Conservation (phyloP, 805 yeast genomes). For the Pichia ethanolica region DNA sequence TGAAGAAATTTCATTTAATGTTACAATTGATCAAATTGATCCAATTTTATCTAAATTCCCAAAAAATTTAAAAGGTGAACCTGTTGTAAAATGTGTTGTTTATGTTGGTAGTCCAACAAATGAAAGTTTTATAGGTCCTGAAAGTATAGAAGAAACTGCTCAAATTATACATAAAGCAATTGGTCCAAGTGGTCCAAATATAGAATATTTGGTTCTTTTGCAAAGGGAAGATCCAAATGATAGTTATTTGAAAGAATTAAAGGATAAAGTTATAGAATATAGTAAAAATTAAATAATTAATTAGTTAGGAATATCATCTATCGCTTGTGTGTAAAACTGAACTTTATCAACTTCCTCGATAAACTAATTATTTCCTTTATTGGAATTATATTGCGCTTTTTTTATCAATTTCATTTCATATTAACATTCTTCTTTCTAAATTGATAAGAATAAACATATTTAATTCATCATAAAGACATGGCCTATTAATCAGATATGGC, state of each 20-base stretch:
- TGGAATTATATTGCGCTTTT: too few species aligned
- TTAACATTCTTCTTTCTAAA: too few species aligned
- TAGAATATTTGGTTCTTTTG: slow-evolving; percentile 58
- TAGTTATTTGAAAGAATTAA: slow-evolving; percentile 31
- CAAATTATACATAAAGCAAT: slow-evolving; percentile 41
- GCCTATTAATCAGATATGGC: slow-evolving; percentile 9
- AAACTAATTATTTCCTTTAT: too few species aligned
- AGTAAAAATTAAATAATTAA: neutral
- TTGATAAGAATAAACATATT: too few species aligned
- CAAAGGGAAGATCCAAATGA: slow-evolving; percentile 42
- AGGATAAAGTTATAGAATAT: slow-evolving; percentile 10
- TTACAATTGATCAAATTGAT: slow-evolving; percentile 23
- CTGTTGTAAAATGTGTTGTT: slow-evolving; percentile 48
- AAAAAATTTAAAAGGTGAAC: slow-evolving; percentile 29
- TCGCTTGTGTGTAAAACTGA: too few species aligned
- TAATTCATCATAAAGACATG: neutral
- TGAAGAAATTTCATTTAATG: slow-evolving; percentile 57
- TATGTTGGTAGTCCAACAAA: slow-evolving; percentile 82
- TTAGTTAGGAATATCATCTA: slow-evolving; percentile 5
- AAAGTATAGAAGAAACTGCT: slow-evolving; percentile 53
- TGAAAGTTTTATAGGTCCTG: slow-evolving; percentile 82
- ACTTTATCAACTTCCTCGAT: too few species aligned
- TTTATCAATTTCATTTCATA: too few species aligned
- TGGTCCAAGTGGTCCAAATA: slow-evolving; percentile 82
- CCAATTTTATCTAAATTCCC: slow-evolving; percentile 25